Percentiles rank a stretch among this genome's conserved stretches.
phyloP scores from a whole-genome alignment of 1,139 yeast genomes.

The Lodderomyces jiufengensis region DNA sequence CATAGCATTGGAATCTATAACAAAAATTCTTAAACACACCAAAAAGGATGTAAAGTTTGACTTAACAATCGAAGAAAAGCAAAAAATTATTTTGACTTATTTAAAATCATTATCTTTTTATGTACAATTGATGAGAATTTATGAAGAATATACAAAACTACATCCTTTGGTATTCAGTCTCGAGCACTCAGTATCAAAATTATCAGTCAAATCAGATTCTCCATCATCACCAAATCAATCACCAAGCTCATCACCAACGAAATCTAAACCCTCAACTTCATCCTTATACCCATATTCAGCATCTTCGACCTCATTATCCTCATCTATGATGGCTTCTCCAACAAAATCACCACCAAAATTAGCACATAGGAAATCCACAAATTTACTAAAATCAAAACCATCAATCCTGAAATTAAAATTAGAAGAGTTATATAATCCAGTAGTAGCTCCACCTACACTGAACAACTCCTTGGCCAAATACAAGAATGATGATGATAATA shows the following conservation, averaged over 20 bases:
- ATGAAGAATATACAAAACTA: conserved; percentile 26
- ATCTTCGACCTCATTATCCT: conserved; percentile 1
- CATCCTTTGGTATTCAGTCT: conserved; percentile 10
- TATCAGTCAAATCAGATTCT: conserved; percentile 1
- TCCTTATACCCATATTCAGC: not conserved
- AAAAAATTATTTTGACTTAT: conserved; percentile 44
- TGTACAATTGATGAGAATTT: conserved; percentile 62
- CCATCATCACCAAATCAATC: conserved; percentile 4
- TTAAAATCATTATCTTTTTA: conserved; percentile 50
- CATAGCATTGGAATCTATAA: conserved; percentile 20
- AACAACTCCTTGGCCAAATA: not conserved
- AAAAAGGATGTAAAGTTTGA: conserved; percentile 8
- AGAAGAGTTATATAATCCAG: conserved; percentile 25
- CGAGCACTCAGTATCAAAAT: not conserved
- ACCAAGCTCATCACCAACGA: conserved; percentile 9
- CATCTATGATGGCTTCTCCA: not conserved
- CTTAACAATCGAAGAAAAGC: conserved; percentile 35
- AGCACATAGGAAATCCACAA: conserved; percentile 18
- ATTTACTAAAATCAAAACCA: conserved; percentile 19
- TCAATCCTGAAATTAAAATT: conserved; percentile 23
- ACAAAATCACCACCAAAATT: conserved; percentile 13
- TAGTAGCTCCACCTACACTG: conserved; percentile 18
- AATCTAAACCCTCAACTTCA: conserved; percentile 5
- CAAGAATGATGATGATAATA: not conserved
- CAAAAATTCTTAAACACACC: conserved; percentile 20